Evolutionary conservation across 176 grass and related monocot genomes (phyloP), one percentile per base, ranked within the genome.

Genomic region (Cenchrus purpureus): DNA sequence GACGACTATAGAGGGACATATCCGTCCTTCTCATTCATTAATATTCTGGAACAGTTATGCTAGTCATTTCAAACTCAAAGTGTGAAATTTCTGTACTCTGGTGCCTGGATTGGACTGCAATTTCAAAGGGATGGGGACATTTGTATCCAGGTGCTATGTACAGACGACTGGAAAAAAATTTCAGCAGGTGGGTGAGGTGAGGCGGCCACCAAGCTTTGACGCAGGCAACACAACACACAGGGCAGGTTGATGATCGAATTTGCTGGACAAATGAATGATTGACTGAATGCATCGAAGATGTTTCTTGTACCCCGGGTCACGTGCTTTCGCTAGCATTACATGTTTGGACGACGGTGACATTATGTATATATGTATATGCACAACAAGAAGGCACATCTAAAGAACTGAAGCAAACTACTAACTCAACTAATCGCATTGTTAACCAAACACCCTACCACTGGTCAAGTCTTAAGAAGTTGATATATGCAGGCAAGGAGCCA

Each of bases 191-290:
- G 50, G 34, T 34, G 34, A 86, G 88, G 73, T 78, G 60, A 72
- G 79, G 46, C 78, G 65, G 79, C 73, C 84, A 73, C 67, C n/a
- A 42, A 73, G 67, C 82, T 90, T 79, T 68, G 88, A 90, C 79
- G 72, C 51, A 20, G 60, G 32, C 13, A 56, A 54, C 50, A 66
- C 71, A 62, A 34, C 8, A 42, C 17, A 58, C 50, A 70, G 19
- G 12, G 71, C 55, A 54, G 66, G 50, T 74, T 49, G 87, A 57
- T 52, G 50, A 52, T 65, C 82, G 65, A 74, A 66, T 50, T n/a
- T 32, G 68, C 56, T 31, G 31, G 29, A 86, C 56, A 43, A 3
- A 12, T 34, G n/a, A 10, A 61, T 22, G 5, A 10, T 3, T 66
- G 61, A 51, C 34, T 25, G 79, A 25, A 34, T 17, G 48, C 19